These are phyloP conservation scores for Cucurbita pepo DNA, from an alignment of 306 rosid species.

Conservation along the genomic window DNA sequence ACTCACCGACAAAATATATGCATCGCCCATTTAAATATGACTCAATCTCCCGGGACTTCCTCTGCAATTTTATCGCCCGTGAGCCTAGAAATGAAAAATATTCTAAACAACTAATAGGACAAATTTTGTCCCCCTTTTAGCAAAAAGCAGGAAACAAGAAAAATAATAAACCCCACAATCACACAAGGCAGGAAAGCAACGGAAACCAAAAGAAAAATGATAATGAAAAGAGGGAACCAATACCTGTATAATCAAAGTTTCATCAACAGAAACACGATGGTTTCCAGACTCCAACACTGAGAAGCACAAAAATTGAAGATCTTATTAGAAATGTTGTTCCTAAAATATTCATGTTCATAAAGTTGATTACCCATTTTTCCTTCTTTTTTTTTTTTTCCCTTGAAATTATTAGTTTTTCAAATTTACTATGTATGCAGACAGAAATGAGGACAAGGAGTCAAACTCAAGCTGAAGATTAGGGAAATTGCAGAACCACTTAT, in stretches of 20 bases:
- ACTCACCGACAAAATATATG: conserved; percentile 92
- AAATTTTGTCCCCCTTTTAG: background rate
- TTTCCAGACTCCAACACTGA: conserved; percentile 29
- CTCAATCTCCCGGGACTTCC: conserved; percentile 41
- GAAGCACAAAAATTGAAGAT: conserved; percentile 9
- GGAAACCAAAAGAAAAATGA: background rate
- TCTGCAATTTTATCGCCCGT: conserved; percentile 56
- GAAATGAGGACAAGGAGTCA: background rate
- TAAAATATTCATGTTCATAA: background rate
- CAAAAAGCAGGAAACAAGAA: background rate
- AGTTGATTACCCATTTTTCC: background rate
- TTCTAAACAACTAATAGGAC: conserved; percentile 11
- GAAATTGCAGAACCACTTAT: background rate
- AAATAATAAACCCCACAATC: background rate
- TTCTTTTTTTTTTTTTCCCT: background rate
- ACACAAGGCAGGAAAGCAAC: background rate
- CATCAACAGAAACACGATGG: conserved; percentile 15
- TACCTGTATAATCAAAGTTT: conserved; percentile 30
- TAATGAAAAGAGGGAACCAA: background rate
- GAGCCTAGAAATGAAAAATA: conserved; percentile 19
- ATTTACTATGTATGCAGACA: background rate
- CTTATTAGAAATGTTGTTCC: background rate
- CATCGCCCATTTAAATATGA: conserved; percentile 75
- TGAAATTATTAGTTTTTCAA: background rate
- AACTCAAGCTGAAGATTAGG: background rate